Evolutionary conservation across 83 land plant species (phyloP).

Genomic region (Isoetes engelmannii): DNA sequence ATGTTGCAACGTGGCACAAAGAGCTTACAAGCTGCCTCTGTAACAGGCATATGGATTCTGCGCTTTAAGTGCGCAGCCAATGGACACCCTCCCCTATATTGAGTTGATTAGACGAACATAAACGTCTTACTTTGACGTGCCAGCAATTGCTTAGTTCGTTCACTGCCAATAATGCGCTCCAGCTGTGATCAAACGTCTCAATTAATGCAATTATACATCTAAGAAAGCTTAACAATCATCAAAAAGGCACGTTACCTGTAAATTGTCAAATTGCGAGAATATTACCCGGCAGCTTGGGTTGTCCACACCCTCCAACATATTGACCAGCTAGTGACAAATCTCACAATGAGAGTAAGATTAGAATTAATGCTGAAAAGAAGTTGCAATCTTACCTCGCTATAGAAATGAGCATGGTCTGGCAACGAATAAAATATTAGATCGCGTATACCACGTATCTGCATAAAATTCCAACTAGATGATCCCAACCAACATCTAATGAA

Average conservation of each 20-base stretch:
- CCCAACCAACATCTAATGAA: no score
- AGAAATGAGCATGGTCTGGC: conserved; percentile 84
- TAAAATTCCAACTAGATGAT: not conserved
- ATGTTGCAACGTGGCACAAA: no score
- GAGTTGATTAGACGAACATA: conserved; percentile 26
- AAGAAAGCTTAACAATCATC: not conserved
- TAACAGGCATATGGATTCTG: no score
- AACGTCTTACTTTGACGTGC: conserved; percentile 54
- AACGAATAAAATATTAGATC: conserved; percentile 87
- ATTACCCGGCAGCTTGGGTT: conserved; percentile 55
- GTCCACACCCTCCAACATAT: conserved; percentile 65
- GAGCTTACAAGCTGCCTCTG: no score
- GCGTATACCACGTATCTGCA: conserved; percentile 79
- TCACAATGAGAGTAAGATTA: not conserved
- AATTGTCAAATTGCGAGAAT: conserved; percentile 68
- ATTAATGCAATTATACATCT: not conserved
- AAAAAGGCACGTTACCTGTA: conserved; percentile 24
- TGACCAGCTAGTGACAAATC: conserved; percentile 46
- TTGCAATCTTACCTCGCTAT: conserved; percentile 64
- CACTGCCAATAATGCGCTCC: conserved; percentile 76
- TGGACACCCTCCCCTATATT: no score
- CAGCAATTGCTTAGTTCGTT: conserved; percentile 57
- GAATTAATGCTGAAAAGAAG: not conserved
- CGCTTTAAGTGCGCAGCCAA: no score
- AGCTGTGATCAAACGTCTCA: conserved; percentile 37